Evolutionary conservation across 306 rosid genomes (phyloP).

Genomic region (Delonix regia): DNA sequence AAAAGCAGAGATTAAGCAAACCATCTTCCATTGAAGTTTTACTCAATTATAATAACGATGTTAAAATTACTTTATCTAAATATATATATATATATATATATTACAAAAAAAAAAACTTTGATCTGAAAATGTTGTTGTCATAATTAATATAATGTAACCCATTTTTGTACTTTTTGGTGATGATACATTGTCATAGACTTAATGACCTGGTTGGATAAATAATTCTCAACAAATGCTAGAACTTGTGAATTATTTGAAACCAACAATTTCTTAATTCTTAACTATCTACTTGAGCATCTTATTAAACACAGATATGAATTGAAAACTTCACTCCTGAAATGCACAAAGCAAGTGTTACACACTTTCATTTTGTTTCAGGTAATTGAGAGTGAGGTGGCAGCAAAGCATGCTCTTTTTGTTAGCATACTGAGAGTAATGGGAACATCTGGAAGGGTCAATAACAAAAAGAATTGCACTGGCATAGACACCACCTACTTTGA

Average conservation of each 20-base stretch:
- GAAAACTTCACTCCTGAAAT: neutral
- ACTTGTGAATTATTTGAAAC: neutral
- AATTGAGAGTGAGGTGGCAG: conserved; percentile 43
- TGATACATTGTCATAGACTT: neutral
- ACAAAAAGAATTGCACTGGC: conserved; percentile 7
- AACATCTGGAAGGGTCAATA: conserved; percentile 24
- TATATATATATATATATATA: too few species aligned
- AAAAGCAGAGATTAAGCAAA: too few species aligned
- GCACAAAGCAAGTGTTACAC: neutral
- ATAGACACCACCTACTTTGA: conserved; percentile 27
- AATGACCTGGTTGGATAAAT: neutral
- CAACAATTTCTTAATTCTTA: neutral
- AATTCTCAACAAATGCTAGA: neutral
- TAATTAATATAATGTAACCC: neutral
- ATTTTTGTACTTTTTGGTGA: neutral
- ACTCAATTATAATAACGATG: too few species aligned
- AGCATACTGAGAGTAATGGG: conserved; percentile 33
- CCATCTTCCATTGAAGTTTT: too few species aligned
- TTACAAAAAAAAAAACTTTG: neutral
- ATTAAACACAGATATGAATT: neutral
- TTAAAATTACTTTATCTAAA: too few species aligned
- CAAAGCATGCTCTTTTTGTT: conserved; percentile 5
- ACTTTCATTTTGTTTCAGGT: conserved; percentile 8
- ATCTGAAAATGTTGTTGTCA: neutral
- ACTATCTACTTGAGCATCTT: neutral